Percentiles rank a stretch among this genome's conserved stretches.
phyloP scores from a whole-genome alignment of 225 moss, liverwort and hornwort genomes.

The Straminergon stramineum region DNA sequence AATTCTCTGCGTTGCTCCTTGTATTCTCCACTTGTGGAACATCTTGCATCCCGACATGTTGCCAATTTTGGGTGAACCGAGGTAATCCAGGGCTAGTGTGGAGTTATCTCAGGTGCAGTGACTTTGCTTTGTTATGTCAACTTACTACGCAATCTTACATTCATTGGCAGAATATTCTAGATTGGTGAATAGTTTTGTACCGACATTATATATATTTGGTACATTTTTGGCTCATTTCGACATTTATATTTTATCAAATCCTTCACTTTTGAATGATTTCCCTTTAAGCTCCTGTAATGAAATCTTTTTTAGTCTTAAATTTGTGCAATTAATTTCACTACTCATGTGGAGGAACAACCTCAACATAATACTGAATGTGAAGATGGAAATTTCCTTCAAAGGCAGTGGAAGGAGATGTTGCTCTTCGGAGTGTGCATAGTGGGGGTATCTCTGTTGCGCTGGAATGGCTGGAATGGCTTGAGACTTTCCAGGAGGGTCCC shows the following conservation, averaged over 20 bases:
- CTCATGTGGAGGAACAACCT: conserved; percentile 2
- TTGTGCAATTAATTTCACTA: not conserved
- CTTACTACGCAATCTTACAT: not conserved
- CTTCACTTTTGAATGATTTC: not conserved
- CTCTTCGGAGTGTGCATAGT: conserved; percentile 7
- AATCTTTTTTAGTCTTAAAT: not conserved
- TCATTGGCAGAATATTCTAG: not conserved
- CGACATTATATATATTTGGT: not conserved
- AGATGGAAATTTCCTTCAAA: not conserved
- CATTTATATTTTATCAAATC: not conserved
- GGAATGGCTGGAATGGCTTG: conserved; percentile 11
- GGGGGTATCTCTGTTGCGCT: conserved; percentile 7
- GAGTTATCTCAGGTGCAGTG: conserved; percentile 1
- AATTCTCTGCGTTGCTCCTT: conserved; percentile 85
- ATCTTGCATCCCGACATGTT: conserved; percentile 36
- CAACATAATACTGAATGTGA: not conserved
- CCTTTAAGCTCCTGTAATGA: not conserved
- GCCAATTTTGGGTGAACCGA: conserved; percentile 25
- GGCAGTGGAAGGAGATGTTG: not conserved
- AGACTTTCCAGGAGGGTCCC: not conserved
- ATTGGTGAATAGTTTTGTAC: not conserved
- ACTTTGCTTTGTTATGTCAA: not conserved
- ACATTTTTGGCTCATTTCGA: not conserved
- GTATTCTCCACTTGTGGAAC: conserved; percentile 84
- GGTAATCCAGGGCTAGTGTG: not conserved